A percentile compares a stretch with the other conserved stretches of the same genome.
phyloP scores from a whole-genome alignment of 495 filamentous ascomycete genomes.

The Cudoniella acicularis region DNA sequence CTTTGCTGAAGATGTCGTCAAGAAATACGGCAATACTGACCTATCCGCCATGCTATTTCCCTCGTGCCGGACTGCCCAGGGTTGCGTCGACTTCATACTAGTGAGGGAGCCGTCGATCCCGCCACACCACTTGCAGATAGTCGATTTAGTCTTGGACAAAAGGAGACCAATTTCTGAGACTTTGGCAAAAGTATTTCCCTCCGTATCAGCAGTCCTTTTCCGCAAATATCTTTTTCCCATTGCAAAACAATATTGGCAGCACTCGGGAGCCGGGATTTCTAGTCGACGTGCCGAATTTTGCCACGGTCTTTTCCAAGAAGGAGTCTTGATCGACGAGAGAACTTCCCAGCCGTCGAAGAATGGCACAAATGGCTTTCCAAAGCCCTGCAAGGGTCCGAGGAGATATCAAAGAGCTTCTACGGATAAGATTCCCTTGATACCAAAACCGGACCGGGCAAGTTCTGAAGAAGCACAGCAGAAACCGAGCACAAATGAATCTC shows the following conservation, averaged over 20 bases:
- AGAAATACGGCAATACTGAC: slow-evolving; percentile 52
- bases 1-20: slow-evolving; percentile 65
- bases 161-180: slow-evolving; percentile 45
- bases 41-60: slow-evolving; percentile 82
- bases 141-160: slow-evolving; percentile 62
- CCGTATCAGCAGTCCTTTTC: slow-evolving; percentile 70
- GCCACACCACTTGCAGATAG: slow-evolving; percentile 49
- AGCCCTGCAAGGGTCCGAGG: slow-evolving; percentile 59
- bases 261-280: slow-evolving; percentile 90
- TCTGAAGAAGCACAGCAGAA: neutral
- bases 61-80: slow-evolving; percentile 56
- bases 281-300: slow-evolving; percentile 91
- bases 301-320: slow-evolving; percentile 65
- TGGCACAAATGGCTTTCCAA: slow-evolving; percentile 26
- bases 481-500: slow-evolving; percentile 8
- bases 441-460: neutral
- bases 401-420: slow-evolving; percentile 67
- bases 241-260: slow-evolving; percentile 94
- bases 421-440: slow-evolving; percentile 27
- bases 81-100: slow-evolving; percentile 72
- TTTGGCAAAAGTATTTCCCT: slow-evolving; percentile 35
- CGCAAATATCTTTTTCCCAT: slow-evolving; percentile 57
- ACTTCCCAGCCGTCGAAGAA: slow-evolving; percentile 23
- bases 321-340: slow-evolving; percentile 56
- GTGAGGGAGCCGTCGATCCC: slow-evolving; percentile 46